A percentile compares a stretch with the other conserved stretches of the same genome.
These are phyloP conservation scores for Cyclotella baltica DNA, from an alignment of 108 stramenopile species.

Conservation along the genomic window DNA sequence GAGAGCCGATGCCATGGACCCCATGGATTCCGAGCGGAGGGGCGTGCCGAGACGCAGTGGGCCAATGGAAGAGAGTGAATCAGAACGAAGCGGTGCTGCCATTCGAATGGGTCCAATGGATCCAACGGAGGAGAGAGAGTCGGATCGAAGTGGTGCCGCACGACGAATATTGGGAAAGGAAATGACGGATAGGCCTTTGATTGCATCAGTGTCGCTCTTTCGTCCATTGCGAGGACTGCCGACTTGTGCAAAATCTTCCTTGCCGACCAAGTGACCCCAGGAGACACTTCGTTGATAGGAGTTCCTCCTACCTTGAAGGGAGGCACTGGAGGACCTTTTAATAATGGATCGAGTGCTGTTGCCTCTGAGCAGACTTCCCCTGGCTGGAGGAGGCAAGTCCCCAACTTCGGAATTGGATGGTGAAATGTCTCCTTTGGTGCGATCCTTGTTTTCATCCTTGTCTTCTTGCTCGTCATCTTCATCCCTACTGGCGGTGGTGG, in stretches of 20 bases:
- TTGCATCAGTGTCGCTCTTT: constrained; percentile 12
- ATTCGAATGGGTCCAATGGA: constrained; percentile 37
- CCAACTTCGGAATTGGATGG: constrained; percentile 48
- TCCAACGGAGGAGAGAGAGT: constrained; percentile 39
- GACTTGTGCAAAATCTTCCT: constrained; percentile 31
- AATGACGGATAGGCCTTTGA: constrained; percentile 36
- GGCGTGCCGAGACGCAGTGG: not conserved
- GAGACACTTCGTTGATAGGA: constrained; percentile 52
- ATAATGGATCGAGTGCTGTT: constrained; percentile 48
- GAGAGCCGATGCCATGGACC: constrained; percentile 27
- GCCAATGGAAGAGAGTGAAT: constrained; percentile 33
- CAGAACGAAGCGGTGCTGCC: constrained; percentile 46
- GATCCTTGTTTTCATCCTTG: not conserved
- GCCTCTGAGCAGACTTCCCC: constrained; percentile 15
- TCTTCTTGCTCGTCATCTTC: constrained; percentile 7
- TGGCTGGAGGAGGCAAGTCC: constrained; percentile 32
- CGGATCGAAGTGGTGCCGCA: constrained; percentile 50
- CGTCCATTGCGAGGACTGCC: not conserved
- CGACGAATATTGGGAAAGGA: constrained; percentile 50
- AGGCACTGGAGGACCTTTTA: constrained; percentile 32
- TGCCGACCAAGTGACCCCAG: constrained; percentile 43
- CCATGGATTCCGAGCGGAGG: constrained; percentile 43
- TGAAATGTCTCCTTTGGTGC: constrained; percentile 14
- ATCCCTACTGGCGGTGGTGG: constrained; percentile 10
- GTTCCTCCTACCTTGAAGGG: constrained; percentile 28